Evolutionary conservation across 2,329 filamentous ascomycete genomes (phyloP), one percentile per base, ranked within the genome.

Genomic region (Fusarium palustre): DNA sequence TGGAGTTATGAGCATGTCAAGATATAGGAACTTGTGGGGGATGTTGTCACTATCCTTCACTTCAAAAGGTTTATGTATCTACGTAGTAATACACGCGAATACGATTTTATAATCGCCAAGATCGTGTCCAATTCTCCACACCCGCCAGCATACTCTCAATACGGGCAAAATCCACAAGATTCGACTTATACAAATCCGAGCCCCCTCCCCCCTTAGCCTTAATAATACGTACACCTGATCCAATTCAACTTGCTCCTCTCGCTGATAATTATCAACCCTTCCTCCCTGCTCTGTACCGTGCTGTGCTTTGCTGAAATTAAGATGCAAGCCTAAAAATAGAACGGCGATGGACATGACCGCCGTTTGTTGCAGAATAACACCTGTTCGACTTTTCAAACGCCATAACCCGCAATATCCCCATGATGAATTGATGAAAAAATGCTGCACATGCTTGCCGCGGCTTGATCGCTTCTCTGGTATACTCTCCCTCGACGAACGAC

Each of bases 371-470:
- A 68, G 58, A 68, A 70, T 55, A 69, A 68, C 55, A 69, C 48
- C 59, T 50, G 42, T 53, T 68, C 68, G 60, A 70, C 59, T 71
- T 70, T 70, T 70, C 68, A 70, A 71, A 70, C 68, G 68, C 68
- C 68, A 43, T 62, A 68, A 55, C 68, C 68, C 68, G 54, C 64
- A 60, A 69, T 69, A 45, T 55, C 25, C 64, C 55, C 36, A 58
- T 71, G 64, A 68, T 70, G 59, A 71, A 55, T 65, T 55, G 52
- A 53, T 69, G 50, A 70, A 71, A 69, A 69, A 64, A 66, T 69
- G 59, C 68, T 71, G 68, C 52, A 66, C 49, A 48, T 65, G 22
- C 41, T 62, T 54, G 64, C 46, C 42, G 41, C 59, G 56, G 39
- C 42, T 69, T 47, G 33, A 33, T 45, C 54, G 38, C 43, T 53